Conservation (phyloP, 352 stramenopile species). For the Phytophthora chlamydospora region DNA sequence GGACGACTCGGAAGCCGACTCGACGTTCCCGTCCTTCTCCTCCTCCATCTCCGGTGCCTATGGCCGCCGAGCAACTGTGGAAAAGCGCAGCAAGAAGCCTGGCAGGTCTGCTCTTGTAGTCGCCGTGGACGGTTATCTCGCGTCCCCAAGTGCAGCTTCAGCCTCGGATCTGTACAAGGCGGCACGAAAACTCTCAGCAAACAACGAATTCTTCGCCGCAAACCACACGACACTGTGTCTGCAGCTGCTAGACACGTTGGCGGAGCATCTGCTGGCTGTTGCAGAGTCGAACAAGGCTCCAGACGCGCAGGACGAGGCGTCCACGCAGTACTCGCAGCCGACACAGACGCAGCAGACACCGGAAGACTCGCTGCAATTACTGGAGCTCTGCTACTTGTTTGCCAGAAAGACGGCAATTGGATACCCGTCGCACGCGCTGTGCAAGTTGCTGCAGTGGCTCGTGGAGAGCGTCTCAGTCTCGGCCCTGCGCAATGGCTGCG, state of each 20-base stretch:
- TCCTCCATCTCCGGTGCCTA: slow-evolving; percentile 26
- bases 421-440: slow-evolving; percentile 74
- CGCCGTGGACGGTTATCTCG: slow-evolving; percentile 50
- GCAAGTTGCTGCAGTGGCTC: slow-evolving; percentile 75
- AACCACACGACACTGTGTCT: slow-evolving; percentile 54
- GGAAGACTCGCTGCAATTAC: slow-evolving; percentile 46
- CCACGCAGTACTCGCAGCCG: slow-evolving; percentile 37
- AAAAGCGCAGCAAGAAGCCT: slow-evolving; percentile 29
- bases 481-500: slow-evolving; percentile 47
- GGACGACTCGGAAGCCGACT: slow-evolving; percentile 50
- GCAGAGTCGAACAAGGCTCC: slow-evolving; percentile 8
- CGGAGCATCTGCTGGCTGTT: slow-evolving; percentile 53
- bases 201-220: slow-evolving; percentile 50
- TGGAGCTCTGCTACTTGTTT: slow-evolving; percentile 72
- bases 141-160: slow-evolving; percentile 33
- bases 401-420: slow-evolving; percentile 55
- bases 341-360: slow-evolving; percentile 36
- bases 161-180: slow-evolving; percentile 50
- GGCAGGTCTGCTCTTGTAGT: slow-evolving; percentile 39
- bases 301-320: slow-evolving; percentile 10
- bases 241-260: slow-evolving; percentile 64
- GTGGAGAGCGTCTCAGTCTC: slow-evolving; percentile 49
- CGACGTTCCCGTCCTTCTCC: slow-evolving; percentile 44
- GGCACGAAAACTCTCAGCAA: slow-evolving; percentile 44
- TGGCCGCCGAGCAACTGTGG: slow-evolving; percentile 14